Evolutionary conservation across 805 yeast species (phyloP), one percentile per base, ranked within the genome.

Genomic region (Wickerhamomyces chambardii): DNA sequence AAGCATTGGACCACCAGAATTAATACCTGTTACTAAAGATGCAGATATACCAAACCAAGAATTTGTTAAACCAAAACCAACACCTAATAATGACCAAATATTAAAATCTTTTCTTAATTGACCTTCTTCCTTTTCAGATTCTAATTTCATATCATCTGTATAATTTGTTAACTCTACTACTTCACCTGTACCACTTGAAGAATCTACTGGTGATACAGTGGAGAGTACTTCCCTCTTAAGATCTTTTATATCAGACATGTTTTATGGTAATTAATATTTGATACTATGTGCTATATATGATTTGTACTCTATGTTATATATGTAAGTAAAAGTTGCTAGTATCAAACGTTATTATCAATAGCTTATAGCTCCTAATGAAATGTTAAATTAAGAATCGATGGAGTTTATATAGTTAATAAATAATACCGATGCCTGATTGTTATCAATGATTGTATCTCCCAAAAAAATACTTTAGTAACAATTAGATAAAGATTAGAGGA

Each of bases 1-100:
- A 45, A 70, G 49, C 61, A 73, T 57, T 16, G 80, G 79, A 4
- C 81, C 80, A 42, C 81, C 80, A 34, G 73, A 62, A 16, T 65
- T 55, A 26, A 75, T 69, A 43, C 79, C 77, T 5, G 76, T 63
- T 28, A 68, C 63, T 41, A 74, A 58, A 2, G 77, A 64, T 4
- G 78, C 75, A 11, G 77, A 66, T 17, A 75, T 67, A 36, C 80
- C 80, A 39, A 68, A 66, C 80, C 81, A 75, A 1, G 78, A 71
- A 48, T 73, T 73, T 14, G 79, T 74, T 29, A 75, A 52, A 12
- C 79, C 78, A 43, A 74, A 75, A 9, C 78, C 78, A 25, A 73
- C 73, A 35, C 79, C 80, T 28, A 75, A 49, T 2, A 75, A 51
- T 1, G 78, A 65, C 58, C 64, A 51, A 32, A 67, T 54, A n/a